Evolutionary conservation across 805 yeast species (phyloP), one percentile per base, ranked within the genome.

Genomic region (Lachancea lanzarotensis): DNA sequence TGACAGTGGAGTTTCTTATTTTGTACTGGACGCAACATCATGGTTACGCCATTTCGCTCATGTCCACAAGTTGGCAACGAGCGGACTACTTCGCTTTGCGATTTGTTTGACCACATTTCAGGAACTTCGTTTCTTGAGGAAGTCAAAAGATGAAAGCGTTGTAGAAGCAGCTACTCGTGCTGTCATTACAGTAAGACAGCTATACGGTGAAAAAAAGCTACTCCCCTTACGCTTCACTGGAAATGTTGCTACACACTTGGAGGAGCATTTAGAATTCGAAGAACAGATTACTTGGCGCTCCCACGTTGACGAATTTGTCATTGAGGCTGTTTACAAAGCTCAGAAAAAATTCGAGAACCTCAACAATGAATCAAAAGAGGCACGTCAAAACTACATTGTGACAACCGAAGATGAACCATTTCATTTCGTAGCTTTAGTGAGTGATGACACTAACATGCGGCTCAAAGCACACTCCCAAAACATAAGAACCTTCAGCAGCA

Each of bases 31-130:
- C 62, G 84, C 93, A 1, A 84, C 85, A 51, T 78, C 83, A 46
- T 84, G 91, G 90, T 66, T 84, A 51, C 82, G 84, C 54, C 90
- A 83, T 56, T 83, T 89, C 60, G 95, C 91, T 1, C 73, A 82
- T 49, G 70, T 84, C 17, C 84, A 73, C 65, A 84, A 84, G 59
- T 78, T 86, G 53, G 74, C 82, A 11, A 71, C 81, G 27, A 75
- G 76, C 51, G 73, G 71, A 12, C 74, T 82, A 2, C 71, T 84
- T 48, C 77, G 73, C 49, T 67, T 81, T 19, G 75, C 80, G 52
- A 78, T 84, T 3, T 90, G 93, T 35, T 67, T 84, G 46, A 81
- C 85, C 16, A 87, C 84, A 5, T 84, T 84, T 57, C 91, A 84
- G 66, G 93, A 84, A 56, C 66, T 84, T 48, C 65, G 91, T 53